Evolutionary conservation across 305 asterid genomes (phyloP), one percentile per base, ranked within the genome.

Genomic region (Fraxinus paxiana): DNA sequence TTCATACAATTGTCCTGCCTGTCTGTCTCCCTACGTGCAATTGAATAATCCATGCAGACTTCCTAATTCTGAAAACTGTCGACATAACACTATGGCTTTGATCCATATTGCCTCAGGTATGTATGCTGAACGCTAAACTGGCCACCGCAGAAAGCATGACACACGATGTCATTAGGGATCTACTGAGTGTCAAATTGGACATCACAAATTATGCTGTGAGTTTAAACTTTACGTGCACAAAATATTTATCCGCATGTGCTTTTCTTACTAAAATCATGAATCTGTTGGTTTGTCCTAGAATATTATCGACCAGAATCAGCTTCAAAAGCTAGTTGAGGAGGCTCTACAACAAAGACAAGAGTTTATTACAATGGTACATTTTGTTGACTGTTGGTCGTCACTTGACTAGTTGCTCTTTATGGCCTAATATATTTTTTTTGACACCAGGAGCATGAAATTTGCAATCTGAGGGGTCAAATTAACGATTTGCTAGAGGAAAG

Each of bases 141-240:
- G 97, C 97, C 69, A 85, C 93, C 77, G 87, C 95, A 38, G 98
- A 94, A 87, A 94, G 88, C 90, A 94, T 94, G 98, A 94, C 98
- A 65, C 98, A 94, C 81, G 98, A 94, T 87, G 97, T 93, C 81
- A 94, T 94, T 81, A 93, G 97, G 82, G 98, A 94, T 87, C 90
- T 94, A 88, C 97, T 94, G 73, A 92, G 98, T 78, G 97, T 94
- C 84, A 93, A 93, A 86, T 82, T 92, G 87, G 98, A 94, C 86
- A 91, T 93, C 83, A 90, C 96, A 18, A 94, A 88, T 89, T 92
- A 90, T 54, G 93, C 92, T 67, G 98, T 94, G 85, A 92, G 97
- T 87, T 77, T 59, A 41, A 75, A 71, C 74, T 56, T 65, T 65
- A 75, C 38, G 54, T 73, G 81, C 24, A 35, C 63, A 18, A 75